phyloP scores from a whole-genome alignment of 257 asterid species.

The Penstemon newberryi region DNA sequence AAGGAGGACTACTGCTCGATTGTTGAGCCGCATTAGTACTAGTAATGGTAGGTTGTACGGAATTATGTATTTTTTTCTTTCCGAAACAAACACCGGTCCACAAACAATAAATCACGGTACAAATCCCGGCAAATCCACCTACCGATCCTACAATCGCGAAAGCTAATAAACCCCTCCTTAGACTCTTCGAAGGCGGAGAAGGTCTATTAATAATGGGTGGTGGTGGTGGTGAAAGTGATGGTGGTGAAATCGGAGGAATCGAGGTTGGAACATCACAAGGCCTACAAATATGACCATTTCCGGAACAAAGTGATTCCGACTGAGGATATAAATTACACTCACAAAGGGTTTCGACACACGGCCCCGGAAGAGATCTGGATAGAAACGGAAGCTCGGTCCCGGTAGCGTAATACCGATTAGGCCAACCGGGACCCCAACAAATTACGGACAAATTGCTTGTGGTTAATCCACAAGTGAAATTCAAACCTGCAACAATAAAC shows the following conservation, averaged over 20 bases:
- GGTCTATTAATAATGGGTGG: conserved; percentile 17
- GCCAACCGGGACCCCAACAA: conserved; percentile 91
- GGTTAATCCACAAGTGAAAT: conserved; percentile 73
- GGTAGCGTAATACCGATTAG: conserved; percentile 34
- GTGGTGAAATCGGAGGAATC: conserved; percentile 20
- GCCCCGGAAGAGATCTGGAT: conserved; percentile 65
- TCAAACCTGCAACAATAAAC: conserved; percentile 61
- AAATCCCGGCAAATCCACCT: conserved; percentile 74
- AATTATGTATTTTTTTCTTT: conserved; percentile 75
- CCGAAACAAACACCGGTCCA: conserved; percentile 79
- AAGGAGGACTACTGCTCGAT: conserved; percentile 53
- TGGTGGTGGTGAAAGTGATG: conserved; percentile 31
- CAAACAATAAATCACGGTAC: conserved; percentile 52
- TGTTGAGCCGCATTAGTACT: conserved; percentile 37
- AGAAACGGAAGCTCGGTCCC: conserved; percentile 50
- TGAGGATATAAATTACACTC: conserved; percentile 66
- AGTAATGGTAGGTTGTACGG: conserved; percentile 75
- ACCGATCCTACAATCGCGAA: conserved; percentile 70
- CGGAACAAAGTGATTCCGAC: conserved; percentile 60
- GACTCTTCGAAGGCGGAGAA: conserved; percentile 37
- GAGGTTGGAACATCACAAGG: conserved; percentile 52
- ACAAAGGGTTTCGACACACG: conserved; percentile 55
- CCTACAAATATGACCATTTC: conserved; percentile 72
- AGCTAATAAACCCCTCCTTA: conserved; percentile 58
- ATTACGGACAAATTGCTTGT: conserved; percentile 60